Base-by-base conservation (phyloP, 805 yeast genomes). In the Starmera amethionina region DNA sequence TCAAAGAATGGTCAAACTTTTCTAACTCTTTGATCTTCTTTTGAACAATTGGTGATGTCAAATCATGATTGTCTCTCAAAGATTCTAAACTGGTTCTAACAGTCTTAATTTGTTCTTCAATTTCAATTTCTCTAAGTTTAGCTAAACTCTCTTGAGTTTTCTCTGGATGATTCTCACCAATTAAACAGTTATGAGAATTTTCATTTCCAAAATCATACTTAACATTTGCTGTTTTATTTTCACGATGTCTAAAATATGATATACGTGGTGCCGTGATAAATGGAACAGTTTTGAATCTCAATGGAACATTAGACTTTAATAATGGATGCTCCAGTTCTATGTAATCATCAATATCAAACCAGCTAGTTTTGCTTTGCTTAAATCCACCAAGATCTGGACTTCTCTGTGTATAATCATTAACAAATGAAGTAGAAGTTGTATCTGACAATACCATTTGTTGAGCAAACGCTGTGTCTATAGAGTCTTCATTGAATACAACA, bases 271-370 rank as follows among this genome's bases (percentile, higher is more conserved):
- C 67, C 37, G 48, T 64, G 40, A 69, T 56, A 32, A 76, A 64
- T 1, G 80, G 79, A 7, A 65, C 46, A 1, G 73, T 61, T 35
- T 62, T 61, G 12, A 75, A 59, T 27, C 59, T 59, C 1, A 51
- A 30, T 1, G 78, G 79, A 31, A 64, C 49, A 38, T 47, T 64
- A 44, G 53, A 63, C 5, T 63, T 56, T 1, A 65, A 48, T 5
- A 73, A 68, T 10, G 67, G 55, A 37, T 68, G 62, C 43, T 82
- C 84, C 34, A 87, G 53, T 49, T 88, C 96, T 10, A 74, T 63
- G 49, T 74, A 88, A 55, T 88, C 96, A 42, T 82, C 82, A 18
- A 66, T 60, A 51, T 87, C 94, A 37, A 75, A 65, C 96, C 96
- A 88, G n/a, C 16, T 16, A 11, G 32, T 15, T 3, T 61, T 52